A percentile compares a stretch with the other conserved stretches of the same genome.
Evolutionary conservation across 1,284 basidiomycete species (phyloP).

Genomic region (Porogramme epimiltina): DNA sequence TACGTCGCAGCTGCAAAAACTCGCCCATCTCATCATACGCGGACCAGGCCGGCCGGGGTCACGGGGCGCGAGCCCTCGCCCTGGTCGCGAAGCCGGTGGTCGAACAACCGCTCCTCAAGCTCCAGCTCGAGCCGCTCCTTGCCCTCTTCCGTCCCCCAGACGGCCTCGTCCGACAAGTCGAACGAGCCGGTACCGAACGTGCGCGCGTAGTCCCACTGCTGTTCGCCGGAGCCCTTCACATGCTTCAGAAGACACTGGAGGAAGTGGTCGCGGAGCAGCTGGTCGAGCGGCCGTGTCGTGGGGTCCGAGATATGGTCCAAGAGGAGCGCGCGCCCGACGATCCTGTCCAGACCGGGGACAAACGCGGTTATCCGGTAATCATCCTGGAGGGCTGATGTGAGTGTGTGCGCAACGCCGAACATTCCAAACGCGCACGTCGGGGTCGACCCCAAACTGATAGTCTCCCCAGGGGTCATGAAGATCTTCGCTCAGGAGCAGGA

Average conservation of each 20-base stretch:
- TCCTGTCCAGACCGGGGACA: constrained; percentile 14
- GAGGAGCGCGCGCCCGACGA: constrained; percentile 20
- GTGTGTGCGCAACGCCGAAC: too few species aligned
- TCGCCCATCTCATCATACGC: too few species aligned
- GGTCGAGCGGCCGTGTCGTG: constrained; percentile 25
- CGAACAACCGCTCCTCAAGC: constrained; percentile 18
- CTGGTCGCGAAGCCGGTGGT: constrained; percentile 1
- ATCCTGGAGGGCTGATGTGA: constrained; percentile 13
- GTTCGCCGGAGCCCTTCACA: constrained; percentile 24
- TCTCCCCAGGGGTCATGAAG: constrained; percentile 24
- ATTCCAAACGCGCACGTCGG: constrained; percentile 25
- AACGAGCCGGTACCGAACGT: constrained; percentile 13
- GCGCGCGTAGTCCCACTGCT: constrained; percentile 18
- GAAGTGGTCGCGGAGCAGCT: constrained; percentile 28
- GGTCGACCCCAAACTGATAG: constrained; percentile 26
- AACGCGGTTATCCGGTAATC: constrained; percentile 24
- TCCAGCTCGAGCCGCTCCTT: constrained; percentile 24
- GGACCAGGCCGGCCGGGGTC: too few species aligned
- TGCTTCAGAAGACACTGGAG: constrained; percentile 26
- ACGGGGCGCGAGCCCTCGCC: too few species aligned
- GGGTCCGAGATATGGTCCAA: constrained; percentile 27
- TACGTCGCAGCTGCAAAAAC: too few species aligned
- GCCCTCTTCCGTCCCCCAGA: constrained; percentile 23
- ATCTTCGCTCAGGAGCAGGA: constrained; percentile 22
- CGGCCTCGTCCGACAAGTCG: constrained; percentile 19